These are phyloP conservation scores for Pholiota molesta DNA, from an alignment of 768 basidiomycete species.

Conservation along the genomic window DNA sequence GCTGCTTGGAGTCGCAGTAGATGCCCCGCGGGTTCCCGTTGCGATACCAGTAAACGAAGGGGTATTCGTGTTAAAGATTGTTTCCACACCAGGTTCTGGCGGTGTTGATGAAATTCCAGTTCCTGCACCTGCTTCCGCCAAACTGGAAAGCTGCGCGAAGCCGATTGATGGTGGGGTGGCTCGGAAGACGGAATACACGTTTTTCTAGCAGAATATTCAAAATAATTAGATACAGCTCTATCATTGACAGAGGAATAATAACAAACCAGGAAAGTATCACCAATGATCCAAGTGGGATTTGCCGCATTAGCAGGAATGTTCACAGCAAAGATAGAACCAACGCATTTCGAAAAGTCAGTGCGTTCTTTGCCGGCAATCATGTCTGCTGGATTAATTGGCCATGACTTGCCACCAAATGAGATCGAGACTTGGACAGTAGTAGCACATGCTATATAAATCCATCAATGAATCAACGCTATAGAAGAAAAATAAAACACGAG, in stretches of 20 bases:
- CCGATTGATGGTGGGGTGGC: slow-evolving; percentile 50
- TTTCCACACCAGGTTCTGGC: not conserved
- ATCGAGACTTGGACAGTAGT: slow-evolving; percentile 59
- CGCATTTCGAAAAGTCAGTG: slow-evolving; percentile 39
- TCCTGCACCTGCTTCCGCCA: slow-evolving; percentile 31
- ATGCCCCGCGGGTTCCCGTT: not conserved
- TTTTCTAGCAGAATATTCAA: slow-evolving; percentile 43
- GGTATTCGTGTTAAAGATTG: not conserved
- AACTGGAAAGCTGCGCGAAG: slow-evolving; percentile 51
- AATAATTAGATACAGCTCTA: not conserved
- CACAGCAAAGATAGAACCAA: slow-evolving; percentile 75
- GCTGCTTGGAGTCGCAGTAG: not conserved
- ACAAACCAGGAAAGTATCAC: slow-evolving; percentile 72
- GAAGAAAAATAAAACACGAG: not conserved
- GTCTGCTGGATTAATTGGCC: slow-evolving; percentile 76
- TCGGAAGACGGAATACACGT: slow-evolving; percentile 55
- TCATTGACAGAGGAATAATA: not conserved
- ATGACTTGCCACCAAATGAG: slow-evolving; percentile 77
- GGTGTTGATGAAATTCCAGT: not conserved
- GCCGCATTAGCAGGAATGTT: slow-evolving; percentile 41
- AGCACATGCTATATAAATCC: slow-evolving; percentile 62
- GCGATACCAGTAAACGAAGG: too few species aligned
- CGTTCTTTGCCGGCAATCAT: slow-evolving; percentile 72
- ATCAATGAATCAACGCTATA: not conserved
- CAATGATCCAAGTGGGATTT: slow-evolving; percentile 65